A percentile compares a stretch with the other conserved stretches of the same genome.
Conservation (phyloP, 73 alveolate species). For the Paramecium octaurelia region DNA sequence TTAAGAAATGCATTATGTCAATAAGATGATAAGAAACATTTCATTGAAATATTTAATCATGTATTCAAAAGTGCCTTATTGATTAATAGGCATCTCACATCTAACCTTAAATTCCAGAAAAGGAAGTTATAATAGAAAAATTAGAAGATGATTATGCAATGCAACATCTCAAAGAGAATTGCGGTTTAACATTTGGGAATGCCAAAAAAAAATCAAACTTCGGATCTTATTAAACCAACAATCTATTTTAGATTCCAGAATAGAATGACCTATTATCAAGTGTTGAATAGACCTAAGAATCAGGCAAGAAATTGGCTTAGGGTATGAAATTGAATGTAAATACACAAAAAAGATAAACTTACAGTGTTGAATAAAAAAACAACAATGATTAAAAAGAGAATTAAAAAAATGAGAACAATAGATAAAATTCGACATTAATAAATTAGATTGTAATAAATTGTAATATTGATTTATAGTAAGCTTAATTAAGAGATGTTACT, state of each 20-base stretch:
- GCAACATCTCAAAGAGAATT: neutral
- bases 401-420: neutral
- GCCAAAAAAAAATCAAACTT: neutral
- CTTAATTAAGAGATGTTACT: neutral
- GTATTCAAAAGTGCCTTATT: neutral
- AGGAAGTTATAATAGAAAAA: conserved; percentile 36
- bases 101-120: neutral
- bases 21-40: neutral
- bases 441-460: neutral
- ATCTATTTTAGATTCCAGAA: conserved; percentile 11
- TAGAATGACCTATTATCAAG: conserved; percentile 32
- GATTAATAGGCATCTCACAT: neutral
- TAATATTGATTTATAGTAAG: neutral
- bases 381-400: neutral
- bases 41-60: neutral
- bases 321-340: neutral
- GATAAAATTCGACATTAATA: neutral
- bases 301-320: neutral
- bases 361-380: neutral
- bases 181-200: conserved; percentile 35
- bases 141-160: conserved; percentile 32
- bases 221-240: neutral
- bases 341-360: neutral
- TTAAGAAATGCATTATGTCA: neutral
- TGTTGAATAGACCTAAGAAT: conserved; percentile 28